Percentiles rank a stretch among this genome's conserved stretches.
These are phyloP conservation scores for Magnusiomyces ingens DNA, from an alignment of 1,139 yeast species.

Conservation along the genomic window DNA sequence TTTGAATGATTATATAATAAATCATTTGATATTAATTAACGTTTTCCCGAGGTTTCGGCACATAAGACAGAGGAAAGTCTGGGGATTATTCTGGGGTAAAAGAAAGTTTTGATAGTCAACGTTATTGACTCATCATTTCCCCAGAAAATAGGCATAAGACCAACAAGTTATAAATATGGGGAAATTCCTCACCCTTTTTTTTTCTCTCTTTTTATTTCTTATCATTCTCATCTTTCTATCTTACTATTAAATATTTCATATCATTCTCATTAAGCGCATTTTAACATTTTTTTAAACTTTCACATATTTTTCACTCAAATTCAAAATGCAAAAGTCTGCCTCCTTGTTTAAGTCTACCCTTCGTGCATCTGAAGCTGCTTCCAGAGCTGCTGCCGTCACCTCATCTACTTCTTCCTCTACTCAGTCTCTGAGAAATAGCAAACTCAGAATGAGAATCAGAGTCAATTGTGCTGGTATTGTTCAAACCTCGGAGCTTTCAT, in stretches of 20 bases:
- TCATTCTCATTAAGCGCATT: neutral
- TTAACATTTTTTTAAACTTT: neutral
- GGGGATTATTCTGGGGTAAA: too few species aligned
- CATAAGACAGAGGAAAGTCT: too few species aligned
- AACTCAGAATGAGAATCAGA: conserved; percentile 8
- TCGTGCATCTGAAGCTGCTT: conserved; percentile 1
- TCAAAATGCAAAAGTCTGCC: conserved; percentile 3
- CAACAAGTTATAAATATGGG: too few species aligned
- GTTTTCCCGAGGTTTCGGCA: too few species aligned
- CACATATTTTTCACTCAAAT: neutral
- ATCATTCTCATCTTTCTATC: neutral
- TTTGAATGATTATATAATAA: too few species aligned
- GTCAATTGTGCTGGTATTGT: conserved; percentile 9
- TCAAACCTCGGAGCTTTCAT: conserved; percentile 5
- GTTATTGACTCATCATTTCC: too few species aligned
- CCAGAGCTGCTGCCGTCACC: neutral
- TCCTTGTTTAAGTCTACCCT: neutral
- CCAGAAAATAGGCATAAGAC: too few species aligned
- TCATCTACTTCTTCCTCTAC: neutral
- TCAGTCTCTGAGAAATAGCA: neutral
- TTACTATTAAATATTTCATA: neutral
- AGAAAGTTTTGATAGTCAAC: too few species aligned
- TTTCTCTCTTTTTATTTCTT: neutral
- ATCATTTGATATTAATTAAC: too few species aligned
- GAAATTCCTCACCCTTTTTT: neutral